Evolutionary conservation across 164 flowering plant species (phyloP).

Genomic region (Kalanchoe fedtschenkoi): DNA sequence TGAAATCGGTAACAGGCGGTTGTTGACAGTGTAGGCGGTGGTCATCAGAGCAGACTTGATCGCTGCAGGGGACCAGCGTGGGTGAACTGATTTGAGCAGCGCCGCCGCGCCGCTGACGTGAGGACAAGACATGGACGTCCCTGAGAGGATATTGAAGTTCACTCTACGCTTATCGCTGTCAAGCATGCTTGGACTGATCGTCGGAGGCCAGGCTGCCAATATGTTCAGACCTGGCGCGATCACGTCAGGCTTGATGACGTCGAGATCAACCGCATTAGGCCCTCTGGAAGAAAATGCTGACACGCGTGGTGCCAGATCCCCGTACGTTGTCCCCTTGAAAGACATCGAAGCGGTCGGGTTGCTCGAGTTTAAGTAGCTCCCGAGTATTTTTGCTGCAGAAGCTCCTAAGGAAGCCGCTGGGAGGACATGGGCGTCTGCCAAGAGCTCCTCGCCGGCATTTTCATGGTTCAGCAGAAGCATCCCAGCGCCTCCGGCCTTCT

Average conservation of each 20-base stretch:
- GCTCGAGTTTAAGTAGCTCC: slow-evolving; percentile 34
- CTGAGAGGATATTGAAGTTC: slow-evolving; percentile 73
- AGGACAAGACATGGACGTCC: slow-evolving; percentile 85
- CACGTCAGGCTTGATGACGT: slow-evolving; percentile 69
- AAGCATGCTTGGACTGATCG: slow-evolving; percentile 65
- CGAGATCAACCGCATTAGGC: slow-evolving; percentile 61
- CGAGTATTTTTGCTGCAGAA: slow-evolving; percentile 44
- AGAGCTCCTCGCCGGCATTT: slow-evolving; percentile 63
- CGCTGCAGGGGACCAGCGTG: slow-evolving; percentile 70
- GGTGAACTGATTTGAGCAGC: slow-evolving; percentile 66
- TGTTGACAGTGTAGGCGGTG: slow-evolving; percentile 37
- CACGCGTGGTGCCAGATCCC: slow-evolving; percentile 67
- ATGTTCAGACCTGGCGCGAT: slow-evolving; percentile 88
- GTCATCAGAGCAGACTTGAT: slow-evolving; percentile 87
- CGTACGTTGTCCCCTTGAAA: slow-evolving; percentile 55
- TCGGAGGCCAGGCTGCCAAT: slow-evolving; percentile 74
- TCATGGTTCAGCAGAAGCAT: slow-evolving; percentile 68
- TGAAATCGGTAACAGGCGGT: slow-evolving; percentile 26
- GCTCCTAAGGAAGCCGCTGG: slow-evolving; percentile 71
- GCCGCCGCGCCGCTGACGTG: slow-evolving; percentile 85
- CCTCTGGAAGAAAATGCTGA: slow-evolving; percentile 78
- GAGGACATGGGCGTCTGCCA: slow-evolving; percentile 69
- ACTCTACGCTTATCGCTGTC: slow-evolving; percentile 42
- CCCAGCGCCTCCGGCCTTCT: slow-evolving; percentile 72
- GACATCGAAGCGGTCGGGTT: slow-evolving; percentile 43